These are phyloP conservation scores for Pleurotus tuoliensis DNA, from an alignment of 768 basidiomycete genomes.

Conservation along the genomic window DNA sequence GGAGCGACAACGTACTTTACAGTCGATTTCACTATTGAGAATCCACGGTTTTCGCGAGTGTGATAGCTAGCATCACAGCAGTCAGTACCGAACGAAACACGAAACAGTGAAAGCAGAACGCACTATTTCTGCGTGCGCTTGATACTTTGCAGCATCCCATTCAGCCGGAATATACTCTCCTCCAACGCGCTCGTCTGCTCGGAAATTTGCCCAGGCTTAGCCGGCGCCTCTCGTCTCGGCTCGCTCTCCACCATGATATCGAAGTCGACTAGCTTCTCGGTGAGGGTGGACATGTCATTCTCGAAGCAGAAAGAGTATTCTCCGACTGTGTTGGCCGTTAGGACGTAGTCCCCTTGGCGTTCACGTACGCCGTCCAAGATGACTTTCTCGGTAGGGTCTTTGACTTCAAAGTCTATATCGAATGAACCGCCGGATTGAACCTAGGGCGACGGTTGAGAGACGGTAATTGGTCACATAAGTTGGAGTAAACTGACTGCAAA, in stretches of 20 bases:
- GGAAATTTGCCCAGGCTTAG: constrained; percentile 80
- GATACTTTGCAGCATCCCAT: constrained; percentile 81
- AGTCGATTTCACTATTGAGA: constrained; percentile 86
- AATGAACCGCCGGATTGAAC: constrained; percentile 97
- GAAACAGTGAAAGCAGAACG: constrained; percentile 25
- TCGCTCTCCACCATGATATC: constrained; percentile 99
- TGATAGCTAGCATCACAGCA: constrained; percentile 63
- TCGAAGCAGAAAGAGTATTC: constrained; percentile 97
- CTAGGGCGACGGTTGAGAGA: constrained; percentile 28
- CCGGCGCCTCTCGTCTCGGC: constrained; percentile 84
- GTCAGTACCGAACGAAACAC: not conserved
- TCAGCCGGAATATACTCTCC: constrained; percentile 92
- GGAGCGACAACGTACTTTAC: constrained; percentile 53
- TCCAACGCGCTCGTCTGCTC: constrained; percentile 93
- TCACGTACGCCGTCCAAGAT: constrained; percentile 86
- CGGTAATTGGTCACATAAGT: not conserved
- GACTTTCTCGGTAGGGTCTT: constrained; percentile 85
- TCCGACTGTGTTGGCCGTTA: constrained; percentile 88
- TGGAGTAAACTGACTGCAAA: constrained; percentile 71
- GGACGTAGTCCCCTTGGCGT: constrained; percentile 94
- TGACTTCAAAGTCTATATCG: constrained; percentile 92
- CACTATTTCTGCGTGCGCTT: constrained; percentile 94
- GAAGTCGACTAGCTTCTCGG: constrained; percentile 92
- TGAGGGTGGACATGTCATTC: constrained; percentile 94
- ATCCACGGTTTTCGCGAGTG: constrained; percentile 91